These are phyloP conservation scores for Lunasporangiospora selenospora DNA, from an alignment of 192 early-diverging fungal genomes.

Conservation along the genomic window DNA sequence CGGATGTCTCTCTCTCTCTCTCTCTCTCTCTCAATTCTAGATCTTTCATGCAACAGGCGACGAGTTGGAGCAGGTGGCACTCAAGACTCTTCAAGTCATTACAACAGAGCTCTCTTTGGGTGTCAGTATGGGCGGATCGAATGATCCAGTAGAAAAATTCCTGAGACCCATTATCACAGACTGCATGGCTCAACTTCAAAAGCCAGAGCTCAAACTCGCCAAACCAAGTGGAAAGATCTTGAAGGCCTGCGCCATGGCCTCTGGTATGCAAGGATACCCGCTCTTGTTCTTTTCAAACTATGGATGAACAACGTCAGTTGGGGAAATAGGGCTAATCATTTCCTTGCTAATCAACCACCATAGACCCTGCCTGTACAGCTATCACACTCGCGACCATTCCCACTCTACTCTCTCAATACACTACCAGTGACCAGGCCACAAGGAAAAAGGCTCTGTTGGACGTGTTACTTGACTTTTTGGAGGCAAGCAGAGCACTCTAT, in stretches of 20 bases:
- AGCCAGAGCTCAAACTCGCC: conserved; percentile 71
- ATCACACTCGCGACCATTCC: conserved; percentile 69
- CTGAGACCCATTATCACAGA: conserved; percentile 58
- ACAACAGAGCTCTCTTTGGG: conserved; percentile 71
- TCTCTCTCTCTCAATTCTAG: conserved; percentile 53
- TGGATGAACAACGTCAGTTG: no score
- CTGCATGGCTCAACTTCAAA: conserved; percentile 65
- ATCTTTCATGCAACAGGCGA: conserved; percentile 82
- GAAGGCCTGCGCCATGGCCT: conserved; percentile 65
- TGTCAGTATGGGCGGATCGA: conserved; percentile 46
- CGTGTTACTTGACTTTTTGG: conserved; percentile 75
- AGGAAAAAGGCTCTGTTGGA: conserved; percentile 70
- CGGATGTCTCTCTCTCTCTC: neutral
- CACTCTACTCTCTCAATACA: conserved; percentile 66
- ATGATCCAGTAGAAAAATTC: conserved; percentile 56
- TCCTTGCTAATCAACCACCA: neutral
- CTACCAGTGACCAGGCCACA: conserved; percentile 60
- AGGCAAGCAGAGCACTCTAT: conserved; percentile 66
- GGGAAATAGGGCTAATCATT: no score
- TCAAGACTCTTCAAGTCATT: conserved; percentile 65
- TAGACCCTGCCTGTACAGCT: conserved; percentile 67
- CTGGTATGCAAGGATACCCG: conserved; percentile 45
- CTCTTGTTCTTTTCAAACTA: neutral
- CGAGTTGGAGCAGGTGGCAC: conserved; percentile 68
- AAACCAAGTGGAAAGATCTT: conserved; percentile 72